Percentiles rank a stretch among this genome's conserved stretches.
Evolutionary conservation across 805 yeast species (phyloP).

Genomic region (Novakomyces olei): DNA sequence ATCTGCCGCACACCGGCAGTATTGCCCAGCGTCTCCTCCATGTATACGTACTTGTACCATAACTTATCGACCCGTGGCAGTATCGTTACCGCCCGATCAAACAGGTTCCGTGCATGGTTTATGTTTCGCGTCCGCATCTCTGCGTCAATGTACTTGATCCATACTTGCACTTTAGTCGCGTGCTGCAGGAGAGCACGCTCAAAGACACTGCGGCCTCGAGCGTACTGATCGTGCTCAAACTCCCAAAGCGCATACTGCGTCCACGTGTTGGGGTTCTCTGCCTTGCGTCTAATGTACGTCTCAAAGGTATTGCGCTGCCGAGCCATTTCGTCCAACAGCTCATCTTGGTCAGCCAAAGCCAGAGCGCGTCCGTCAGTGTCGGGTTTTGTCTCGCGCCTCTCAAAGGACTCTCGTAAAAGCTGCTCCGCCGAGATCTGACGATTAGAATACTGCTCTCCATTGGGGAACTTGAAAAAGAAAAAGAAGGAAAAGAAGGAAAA

Average conservation of each 20-base stretch:
- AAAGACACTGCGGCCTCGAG: conserved; percentile 64
- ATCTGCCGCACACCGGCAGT: conserved; percentile 36
- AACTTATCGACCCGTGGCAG: conserved; percentile 66
- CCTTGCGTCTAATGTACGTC: conserved; percentile 63
- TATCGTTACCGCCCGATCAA: conserved; percentile 52
- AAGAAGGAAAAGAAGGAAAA: too few species aligned
- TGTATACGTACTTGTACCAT: conserved; percentile 64
- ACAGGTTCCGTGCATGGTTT: conserved; percentile 70
- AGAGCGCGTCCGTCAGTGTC: too few species aligned
- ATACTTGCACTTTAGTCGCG: conserved; percentile 51
- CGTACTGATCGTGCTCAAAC: conserved; percentile 50
- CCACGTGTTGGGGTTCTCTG: conserved; percentile 75
- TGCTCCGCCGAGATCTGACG: conserved; percentile 41
- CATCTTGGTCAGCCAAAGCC: conserved; percentile 48
- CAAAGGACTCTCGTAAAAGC: conserved; percentile 39
- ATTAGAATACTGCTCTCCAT: background rate
- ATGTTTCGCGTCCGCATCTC: conserved; percentile 53
- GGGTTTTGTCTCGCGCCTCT: conserved; percentile 23
- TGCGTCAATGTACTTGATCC: conserved; percentile 63
- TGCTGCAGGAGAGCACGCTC: conserved; percentile 72
- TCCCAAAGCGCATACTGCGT: conserved; percentile 80
- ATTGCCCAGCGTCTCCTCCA: conserved; percentile 61
- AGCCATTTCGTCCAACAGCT: conserved; percentile 50
- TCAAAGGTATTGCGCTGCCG: conserved; percentile 66
- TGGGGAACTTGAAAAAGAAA: too few species aligned